Conservation (phyloP, 192 early-diverging fungal species). For the Chytriomyces sp. region DNA sequence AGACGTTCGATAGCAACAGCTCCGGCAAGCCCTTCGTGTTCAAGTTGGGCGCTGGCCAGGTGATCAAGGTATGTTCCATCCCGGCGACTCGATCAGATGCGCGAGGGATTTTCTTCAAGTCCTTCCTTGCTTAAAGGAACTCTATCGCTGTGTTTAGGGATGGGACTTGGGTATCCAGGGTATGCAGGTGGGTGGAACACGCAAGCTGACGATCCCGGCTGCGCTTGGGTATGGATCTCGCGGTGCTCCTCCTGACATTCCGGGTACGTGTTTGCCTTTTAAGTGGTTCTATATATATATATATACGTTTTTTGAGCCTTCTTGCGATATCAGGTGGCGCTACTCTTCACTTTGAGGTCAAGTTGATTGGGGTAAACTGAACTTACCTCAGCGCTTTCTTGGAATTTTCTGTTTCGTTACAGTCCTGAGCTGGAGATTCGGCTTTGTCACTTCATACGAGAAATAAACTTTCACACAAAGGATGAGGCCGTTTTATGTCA, state of each 20-base stretch:
- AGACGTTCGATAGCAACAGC: constrained; percentile 95
- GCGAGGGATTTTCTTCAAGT: no score
- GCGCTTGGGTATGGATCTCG: constrained; percentile 66
- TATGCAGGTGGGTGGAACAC: constrained; percentile 90
- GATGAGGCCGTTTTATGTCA: no score
- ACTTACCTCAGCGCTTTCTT: no score
- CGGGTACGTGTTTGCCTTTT: background rate
- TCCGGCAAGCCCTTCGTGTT: constrained; percentile 83
- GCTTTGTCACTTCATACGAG: no score
- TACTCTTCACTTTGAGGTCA: constrained; percentile 89
- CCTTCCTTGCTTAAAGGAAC: no score
- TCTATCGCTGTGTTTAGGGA: no score
- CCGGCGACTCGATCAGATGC: no score
- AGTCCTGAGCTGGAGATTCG: no score
- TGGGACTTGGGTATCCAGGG: constrained; percentile 87
- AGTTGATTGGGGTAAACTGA: constrained; percentile 61
- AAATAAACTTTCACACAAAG: no score
- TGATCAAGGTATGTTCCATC: no score
- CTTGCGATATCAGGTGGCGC: constrained; percentile 61
- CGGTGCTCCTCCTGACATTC: constrained; percentile 94
- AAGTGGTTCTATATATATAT: background rate
- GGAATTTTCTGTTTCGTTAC: no score
- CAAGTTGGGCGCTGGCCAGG: constrained; percentile 80
- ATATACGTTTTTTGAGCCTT: constrained; percentile 37
- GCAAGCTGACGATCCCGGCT: constrained; percentile 89